Evolutionary conservation across 2,329 filamentous ascomycete genomes (phyloP).

Genomic region (Penicillium oxalicum): DNA sequence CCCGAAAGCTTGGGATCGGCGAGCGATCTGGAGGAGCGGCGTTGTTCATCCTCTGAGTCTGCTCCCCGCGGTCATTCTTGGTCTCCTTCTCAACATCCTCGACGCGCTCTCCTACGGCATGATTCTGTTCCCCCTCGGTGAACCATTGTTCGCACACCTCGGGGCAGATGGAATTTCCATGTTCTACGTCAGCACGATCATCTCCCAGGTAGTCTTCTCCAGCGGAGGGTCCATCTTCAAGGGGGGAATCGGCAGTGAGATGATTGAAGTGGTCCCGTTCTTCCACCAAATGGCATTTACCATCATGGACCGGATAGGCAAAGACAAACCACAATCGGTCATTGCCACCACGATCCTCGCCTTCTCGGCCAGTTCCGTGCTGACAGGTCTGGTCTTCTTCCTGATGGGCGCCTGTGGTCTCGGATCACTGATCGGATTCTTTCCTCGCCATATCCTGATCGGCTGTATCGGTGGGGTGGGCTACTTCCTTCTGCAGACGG

Average conservation of each 20-base stretch:
- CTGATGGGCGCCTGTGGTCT: slow-evolving; percentile 80
- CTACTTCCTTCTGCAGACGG: slow-evolving; percentile 87
- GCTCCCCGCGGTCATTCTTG: slow-evolving; percentile 80
- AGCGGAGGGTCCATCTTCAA: slow-evolving; percentile 77
- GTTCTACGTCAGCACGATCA: slow-evolving; percentile 96
- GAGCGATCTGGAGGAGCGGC: slow-evolving; percentile 57
- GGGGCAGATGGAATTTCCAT: slow-evolving; percentile 95
- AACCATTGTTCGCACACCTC: slow-evolving; percentile 74
- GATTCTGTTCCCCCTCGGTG: slow-evolving; percentile 90
- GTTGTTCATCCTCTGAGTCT: slow-evolving; percentile 64
- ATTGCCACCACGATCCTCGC: slow-evolving; percentile 91
- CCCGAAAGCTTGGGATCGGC: slow-evolving; percentile 67
- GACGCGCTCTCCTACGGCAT: slow-evolving; percentile 95
- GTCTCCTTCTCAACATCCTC: slow-evolving; percentile 82
- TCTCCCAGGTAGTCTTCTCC: slow-evolving; percentile 87
- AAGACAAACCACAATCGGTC: slow-evolving; percentile 74
- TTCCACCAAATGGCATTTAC: slow-evolving; percentile 97
- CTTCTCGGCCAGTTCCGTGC: slow-evolving; percentile 81
- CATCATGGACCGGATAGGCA: slow-evolving; percentile 71
- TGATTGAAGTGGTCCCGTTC: slow-evolving; percentile 98
- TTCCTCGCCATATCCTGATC: slow-evolving; percentile 90
- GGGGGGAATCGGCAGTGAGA: slow-evolving; percentile 87
- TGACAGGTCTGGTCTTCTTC: slow-evolving; percentile 90
- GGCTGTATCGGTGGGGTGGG: slow-evolving; percentile 97
- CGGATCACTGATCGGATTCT: slow-evolving; percentile 92